Percentiles rank a stretch among this genome's conserved stretches.
Evolutionary conservation across 371 early-diverging fungal species (phyloP).

Genomic region (Nematocida sp.): DNA sequence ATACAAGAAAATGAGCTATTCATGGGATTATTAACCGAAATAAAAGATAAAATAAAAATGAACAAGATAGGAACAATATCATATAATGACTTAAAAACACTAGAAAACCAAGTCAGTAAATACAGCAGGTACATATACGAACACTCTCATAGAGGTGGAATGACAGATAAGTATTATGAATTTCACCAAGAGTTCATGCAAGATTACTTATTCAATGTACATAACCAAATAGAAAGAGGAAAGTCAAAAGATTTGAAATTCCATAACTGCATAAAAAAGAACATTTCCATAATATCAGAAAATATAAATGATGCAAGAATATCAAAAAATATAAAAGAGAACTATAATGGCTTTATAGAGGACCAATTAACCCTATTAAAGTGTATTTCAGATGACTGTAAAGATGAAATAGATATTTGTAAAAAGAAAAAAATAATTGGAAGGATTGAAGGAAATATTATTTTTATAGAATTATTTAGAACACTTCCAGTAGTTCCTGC

Average conservation of each 20-base stretch:
- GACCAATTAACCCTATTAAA: not conserved
- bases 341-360: not conserved
- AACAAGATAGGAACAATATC: not conserved
- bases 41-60: not conserved
- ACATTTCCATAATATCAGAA: not conserved
- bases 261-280: not conserved
- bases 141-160: not conserved
- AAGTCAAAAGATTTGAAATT: not conserved
- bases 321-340: not conserved
- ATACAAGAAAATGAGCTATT: not conserved
- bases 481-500: conserved; percentile 2
- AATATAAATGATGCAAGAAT: not conserved
- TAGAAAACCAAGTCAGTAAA: not conserved
- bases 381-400: not conserved
- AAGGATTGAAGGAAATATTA: not conserved
- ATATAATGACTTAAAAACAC: not conserved
- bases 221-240: not conserved
- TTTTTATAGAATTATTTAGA: conserved; percentile 5
- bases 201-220: conserved; percentile 11
- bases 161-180: not conserved
- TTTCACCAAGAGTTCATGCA: conserved; percentile 2
- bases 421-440: conserved; percentile 1
- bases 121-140: not conserved
- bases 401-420: not conserved
- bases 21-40: not conserved